Conservation (phyloP, 306 rosid genomes). For the Trifolium subterraneum region DNA sequence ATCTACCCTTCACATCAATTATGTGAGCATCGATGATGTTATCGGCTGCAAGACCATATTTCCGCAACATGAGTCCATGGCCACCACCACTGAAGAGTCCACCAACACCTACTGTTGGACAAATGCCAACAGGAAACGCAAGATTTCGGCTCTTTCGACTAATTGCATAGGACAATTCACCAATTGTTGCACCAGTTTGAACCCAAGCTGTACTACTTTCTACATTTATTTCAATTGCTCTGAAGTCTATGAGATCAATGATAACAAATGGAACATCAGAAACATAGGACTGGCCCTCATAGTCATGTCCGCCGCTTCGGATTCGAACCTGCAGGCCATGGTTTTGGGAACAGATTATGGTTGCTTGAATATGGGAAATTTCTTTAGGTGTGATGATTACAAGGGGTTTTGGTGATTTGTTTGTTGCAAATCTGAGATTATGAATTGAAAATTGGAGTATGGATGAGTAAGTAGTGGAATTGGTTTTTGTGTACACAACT, state of each 20-base stretch:
- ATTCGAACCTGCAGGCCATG: conserved; percentile 23
- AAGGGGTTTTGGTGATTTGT: conserved; percentile 5
- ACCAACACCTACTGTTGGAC: conserved; percentile 45
- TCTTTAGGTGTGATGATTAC: conserved; percentile 40
- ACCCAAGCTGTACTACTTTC: conserved; percentile 44
- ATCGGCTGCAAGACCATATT: conserved; percentile 47
- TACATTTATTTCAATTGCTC: neutral
- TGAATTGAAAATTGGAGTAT: conserved; percentile 41
- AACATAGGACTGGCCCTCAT: conserved; percentile 46
- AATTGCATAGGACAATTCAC: conserved; percentile 45
- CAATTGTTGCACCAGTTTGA: conserved; percentile 48
- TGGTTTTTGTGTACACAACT: conserved; percentile 50
- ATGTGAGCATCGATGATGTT: conserved; percentile 45
- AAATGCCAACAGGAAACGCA: conserved; percentile 45
- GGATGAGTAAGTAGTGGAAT: conserved; percentile 52
- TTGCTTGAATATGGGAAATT: conserved; percentile 43
- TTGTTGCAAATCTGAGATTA: conserved; percentile 50
- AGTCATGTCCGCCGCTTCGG: conserved; percentile 50
- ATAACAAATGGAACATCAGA: conserved; percentile 39
- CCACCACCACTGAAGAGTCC: conserved; percentile 51
- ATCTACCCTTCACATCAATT: conserved; percentile 37
- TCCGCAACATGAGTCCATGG: conserved; percentile 43
- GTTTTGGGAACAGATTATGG: conserved; percentile 38
- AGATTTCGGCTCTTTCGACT: conserved; percentile 22
- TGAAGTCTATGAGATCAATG: conserved; percentile 24